These are phyloP conservation scores for Parastagonospora avenae DNA, from an alignment of 2,329 filamentous ascomycete species.

Conservation along the genomic window DNA sequence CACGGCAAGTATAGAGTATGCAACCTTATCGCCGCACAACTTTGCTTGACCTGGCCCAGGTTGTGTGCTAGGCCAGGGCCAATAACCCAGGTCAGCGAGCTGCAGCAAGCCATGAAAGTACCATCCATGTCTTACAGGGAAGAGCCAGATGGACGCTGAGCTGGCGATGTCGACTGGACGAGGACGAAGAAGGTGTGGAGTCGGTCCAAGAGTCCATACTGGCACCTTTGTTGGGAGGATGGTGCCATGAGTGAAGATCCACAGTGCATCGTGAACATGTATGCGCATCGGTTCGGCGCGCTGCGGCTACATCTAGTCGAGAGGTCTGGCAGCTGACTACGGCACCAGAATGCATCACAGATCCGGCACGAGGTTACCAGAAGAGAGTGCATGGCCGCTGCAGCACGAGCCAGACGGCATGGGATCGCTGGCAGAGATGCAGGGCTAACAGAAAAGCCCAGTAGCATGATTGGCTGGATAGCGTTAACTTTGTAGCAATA, in stretches of 20 bases:
- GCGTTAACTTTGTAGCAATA: constrained; percentile 15
- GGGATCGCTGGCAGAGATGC: constrained; percentile 16
- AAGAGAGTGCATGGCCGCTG: constrained; percentile 9
- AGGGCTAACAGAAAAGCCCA: constrained; percentile 10
- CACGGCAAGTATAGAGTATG: not conserved
- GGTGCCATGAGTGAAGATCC: constrained; percentile 13
- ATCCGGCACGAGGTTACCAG: constrained; percentile 5
- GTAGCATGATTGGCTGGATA: constrained; percentile 18
- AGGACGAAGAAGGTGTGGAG: constrained; percentile 6
- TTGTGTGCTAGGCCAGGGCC: too few relatives aligned
- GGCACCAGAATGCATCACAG: constrained; percentile 8
- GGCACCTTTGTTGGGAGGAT: constrained; percentile 9
- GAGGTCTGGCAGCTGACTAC: constrained; percentile 20
- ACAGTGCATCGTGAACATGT: constrained; percentile 15
- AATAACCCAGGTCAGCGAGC: not conserved
- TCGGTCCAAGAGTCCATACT: constrained; percentile 12
- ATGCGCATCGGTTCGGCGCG: constrained; percentile 20
- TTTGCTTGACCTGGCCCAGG: too few relatives aligned
- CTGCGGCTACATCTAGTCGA: constrained; percentile 27
- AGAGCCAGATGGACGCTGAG: constrained; percentile 19
- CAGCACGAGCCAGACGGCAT: constrained; percentile 15
- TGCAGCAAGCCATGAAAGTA: not conserved
- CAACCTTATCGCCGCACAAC: not conserved
- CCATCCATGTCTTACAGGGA: not conserved
- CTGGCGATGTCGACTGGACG: constrained; percentile 13